A percentile compares a stretch with the other conserved stretches of the same genome.
Evolutionary conservation across 257 asterid genomes (phyloP).

Genomic region (Plantago major): DNA sequence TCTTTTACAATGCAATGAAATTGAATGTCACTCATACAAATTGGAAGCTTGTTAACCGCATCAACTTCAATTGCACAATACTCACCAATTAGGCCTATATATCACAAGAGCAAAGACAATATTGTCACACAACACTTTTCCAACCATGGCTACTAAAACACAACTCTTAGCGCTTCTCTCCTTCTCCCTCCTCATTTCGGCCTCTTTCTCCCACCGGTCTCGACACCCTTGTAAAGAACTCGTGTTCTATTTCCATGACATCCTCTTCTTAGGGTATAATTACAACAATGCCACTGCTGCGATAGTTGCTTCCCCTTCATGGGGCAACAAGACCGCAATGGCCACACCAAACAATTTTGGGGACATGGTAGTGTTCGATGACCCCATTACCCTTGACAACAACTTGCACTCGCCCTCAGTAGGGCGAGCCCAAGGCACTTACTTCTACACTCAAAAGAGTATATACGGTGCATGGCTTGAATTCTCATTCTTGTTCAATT

Average conservation of each 20-base stretch:
- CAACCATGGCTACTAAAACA: conserved; percentile 19
- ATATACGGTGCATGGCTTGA: conserved; percentile 60
- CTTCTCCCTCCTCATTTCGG: conserved; percentile 18
- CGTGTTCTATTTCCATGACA: conserved; percentile 67
- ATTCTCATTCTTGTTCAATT: conserved; percentile 63
- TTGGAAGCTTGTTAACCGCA: not conserved
- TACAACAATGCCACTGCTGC: conserved; percentile 59
- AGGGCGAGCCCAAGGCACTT: conserved; percentile 80
- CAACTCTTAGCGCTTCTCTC: conserved; percentile 18
- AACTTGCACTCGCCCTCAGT: conserved; percentile 56
- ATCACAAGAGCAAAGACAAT: conserved; percentile 7
- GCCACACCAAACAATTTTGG: conserved; percentile 48
- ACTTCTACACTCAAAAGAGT: conserved; percentile 47
- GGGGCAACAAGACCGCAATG: conserved; percentile 59
- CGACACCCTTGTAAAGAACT: conserved; percentile 40
- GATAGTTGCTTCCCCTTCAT: conserved; percentile 58
- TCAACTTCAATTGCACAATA: not conserved
- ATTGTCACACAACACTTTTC: not conserved
- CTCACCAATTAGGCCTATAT: conserved; percentile 6
- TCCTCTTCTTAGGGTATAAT: conserved; percentile 63
- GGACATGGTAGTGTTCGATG: conserved; percentile 60
- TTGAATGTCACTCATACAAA: not conserved
- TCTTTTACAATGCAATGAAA: too few species aligned
- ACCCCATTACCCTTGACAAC: conserved; percentile 71
- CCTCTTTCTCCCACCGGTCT: conserved; percentile 12